Conservation (phyloP, 202 grass and related monocot species). For the Panicum hallii region DNA sequence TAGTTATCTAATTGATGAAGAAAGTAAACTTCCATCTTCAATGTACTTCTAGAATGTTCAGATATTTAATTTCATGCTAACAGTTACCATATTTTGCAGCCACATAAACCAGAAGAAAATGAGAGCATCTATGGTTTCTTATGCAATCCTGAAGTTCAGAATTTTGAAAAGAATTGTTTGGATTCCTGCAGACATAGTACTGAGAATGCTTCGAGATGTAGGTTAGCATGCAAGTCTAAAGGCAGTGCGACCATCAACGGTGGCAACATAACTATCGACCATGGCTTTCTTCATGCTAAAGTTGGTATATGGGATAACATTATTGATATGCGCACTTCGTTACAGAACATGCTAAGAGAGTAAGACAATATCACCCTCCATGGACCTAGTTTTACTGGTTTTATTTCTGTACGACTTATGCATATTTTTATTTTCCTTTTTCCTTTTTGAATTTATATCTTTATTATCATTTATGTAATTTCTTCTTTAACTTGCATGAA, state of each 20-base stretch:
- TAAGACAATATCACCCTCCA: conserved; percentile 49
- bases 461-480: conserved; percentile 33
- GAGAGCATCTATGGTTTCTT: conserved; percentile 65
- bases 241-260: conserved; percentile 21
- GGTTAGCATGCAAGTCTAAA: conserved; percentile 33
- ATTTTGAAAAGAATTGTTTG: conserved; percentile 28
- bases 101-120: conserved; percentile 43
- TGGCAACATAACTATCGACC: conserved; percentile 30
- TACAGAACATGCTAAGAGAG: conserved; percentile 75
- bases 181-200: conserved; percentile 6
- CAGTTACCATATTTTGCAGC: conserved; percentile 50
- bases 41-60: conserved; percentile 11
- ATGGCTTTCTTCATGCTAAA: conserved; percentile 48
- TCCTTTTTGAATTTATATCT: conserved; percentile 3
- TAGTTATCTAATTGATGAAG: conserved; percentile 8
- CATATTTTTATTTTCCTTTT: not conserved
- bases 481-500: conserved; percentile 53
- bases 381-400: conserved; percentile 22
- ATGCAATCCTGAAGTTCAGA: conserved; percentile 39
- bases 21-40: conserved; percentile 20
- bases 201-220: conserved; percentile 42
- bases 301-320: conserved; percentile 73
- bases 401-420: not conserved
- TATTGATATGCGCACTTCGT: conserved; percentile 75
- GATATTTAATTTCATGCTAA: conserved; percentile 37